Conservation (phyloP, 306 rosid genomes). For the Vicia villosa region DNA sequence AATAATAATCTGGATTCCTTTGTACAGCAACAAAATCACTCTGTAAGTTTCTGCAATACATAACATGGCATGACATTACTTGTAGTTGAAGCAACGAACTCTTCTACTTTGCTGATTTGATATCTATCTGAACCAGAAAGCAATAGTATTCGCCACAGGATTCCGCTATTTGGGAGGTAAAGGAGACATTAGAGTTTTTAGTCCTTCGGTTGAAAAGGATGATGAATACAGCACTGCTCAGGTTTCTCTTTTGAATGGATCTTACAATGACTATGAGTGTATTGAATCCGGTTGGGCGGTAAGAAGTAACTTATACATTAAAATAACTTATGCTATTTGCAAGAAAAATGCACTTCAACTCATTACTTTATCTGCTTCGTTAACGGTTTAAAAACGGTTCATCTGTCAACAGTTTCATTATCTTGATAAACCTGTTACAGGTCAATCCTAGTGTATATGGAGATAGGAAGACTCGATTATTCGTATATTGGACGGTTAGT, state of each 20-base stretch:
- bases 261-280: conserved; percentile 47
- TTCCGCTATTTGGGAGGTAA: conserved; percentile 58
- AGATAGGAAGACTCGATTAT: conserved; percentile 58
- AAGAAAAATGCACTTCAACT: too few species aligned
- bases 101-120: conserved; percentile 12
- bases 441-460: conserved; percentile 72
- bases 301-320: neutral
- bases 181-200: conserved; percentile 56
- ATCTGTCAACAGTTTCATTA: too few species aligned
- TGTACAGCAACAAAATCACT: conserved; percentile 42
- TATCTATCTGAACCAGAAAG: conserved; percentile 47
- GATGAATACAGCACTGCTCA: conserved; percentile 65
- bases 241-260: conserved; percentile 56
- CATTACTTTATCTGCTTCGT: too few species aligned
- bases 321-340: too few species aligned
- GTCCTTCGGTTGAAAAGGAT: conserved; percentile 54
- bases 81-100: conserved; percentile 15
- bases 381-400: too few species aligned
- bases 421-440: conserved; percentile 33
- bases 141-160: conserved; percentile 48
- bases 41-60: conserved; percentile 50
- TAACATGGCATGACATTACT: neutral
- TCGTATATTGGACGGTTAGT: conserved; percentile 71
- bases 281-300: conserved; percentile 79
- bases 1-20: conserved; percentile 29